Percentiles rank a stretch among this genome's conserved stretches.
phyloP scores from a whole-genome alignment of 2,329 filamentous ascomycete species.

The Talaromyces sp. region DNA sequence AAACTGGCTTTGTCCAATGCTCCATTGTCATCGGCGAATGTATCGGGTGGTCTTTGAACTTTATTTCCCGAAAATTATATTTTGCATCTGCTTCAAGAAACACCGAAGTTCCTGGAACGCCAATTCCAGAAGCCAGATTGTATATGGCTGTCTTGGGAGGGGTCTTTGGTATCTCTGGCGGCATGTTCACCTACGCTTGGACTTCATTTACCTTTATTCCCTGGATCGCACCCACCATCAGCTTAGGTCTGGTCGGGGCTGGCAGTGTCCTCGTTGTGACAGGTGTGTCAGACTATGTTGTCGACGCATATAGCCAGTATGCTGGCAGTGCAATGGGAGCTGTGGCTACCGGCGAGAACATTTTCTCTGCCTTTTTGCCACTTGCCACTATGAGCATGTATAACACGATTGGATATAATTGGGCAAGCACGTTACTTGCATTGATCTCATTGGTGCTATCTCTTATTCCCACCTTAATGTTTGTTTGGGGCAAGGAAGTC shows the following conservation, averaged over 20 bases:
- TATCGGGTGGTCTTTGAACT: slow-evolving; percentile 41
- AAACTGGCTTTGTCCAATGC: slow-evolving; percentile 44
- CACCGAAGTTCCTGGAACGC: slow-evolving; percentile 40
- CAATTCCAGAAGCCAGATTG: slow-evolving; percentile 48
- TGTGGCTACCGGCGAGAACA: slow-evolving; percentile 46
- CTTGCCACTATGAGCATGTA: slow-evolving; percentile 44
- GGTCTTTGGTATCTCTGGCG: slow-evolving; percentile 36
- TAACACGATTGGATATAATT: slow-evolving; percentile 38
- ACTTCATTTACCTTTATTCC: slow-evolving; percentile 23
- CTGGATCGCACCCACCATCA: slow-evolving; percentile 34
- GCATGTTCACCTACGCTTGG: slow-evolving; percentile 37
- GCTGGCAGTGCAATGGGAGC: slow-evolving; percentile 49
- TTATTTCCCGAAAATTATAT: slow-evolving; percentile 32
- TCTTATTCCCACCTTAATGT: slow-evolving; percentile 38
- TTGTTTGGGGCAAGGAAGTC: slow-evolving; percentile 42
- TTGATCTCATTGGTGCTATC: slow-evolving; percentile 38
- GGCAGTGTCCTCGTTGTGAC: slow-evolving; percentile 46
- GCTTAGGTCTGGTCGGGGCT: slow-evolving; percentile 38
- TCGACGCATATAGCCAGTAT: slow-evolving; percentile 51
- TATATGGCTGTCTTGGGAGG: slow-evolving; percentile 44
- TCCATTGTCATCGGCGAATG: slow-evolving; percentile 47
- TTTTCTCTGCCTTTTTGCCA: slow-evolving; percentile 47
- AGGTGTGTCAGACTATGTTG: slow-evolving; percentile 50
- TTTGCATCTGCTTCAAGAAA: slow-evolving; percentile 39
- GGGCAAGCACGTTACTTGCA: slow-evolving; percentile 45